These are phyloP conservation scores for Metarhizium brunneum DNA, from an alignment of 2,329 filamentous ascomycete species.

Conservation along the genomic window DNA sequence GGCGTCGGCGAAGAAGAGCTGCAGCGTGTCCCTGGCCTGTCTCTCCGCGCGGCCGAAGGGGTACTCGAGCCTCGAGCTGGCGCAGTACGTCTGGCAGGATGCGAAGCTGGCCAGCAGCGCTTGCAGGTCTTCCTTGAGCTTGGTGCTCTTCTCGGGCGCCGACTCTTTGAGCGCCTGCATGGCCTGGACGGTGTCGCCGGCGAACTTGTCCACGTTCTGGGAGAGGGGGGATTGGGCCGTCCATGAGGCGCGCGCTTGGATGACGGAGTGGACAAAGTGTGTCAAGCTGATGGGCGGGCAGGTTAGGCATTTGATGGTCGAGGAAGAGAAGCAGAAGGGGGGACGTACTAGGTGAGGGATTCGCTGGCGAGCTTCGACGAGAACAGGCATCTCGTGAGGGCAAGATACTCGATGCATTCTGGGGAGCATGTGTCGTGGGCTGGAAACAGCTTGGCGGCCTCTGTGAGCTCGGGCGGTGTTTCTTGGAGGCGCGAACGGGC, in stretches of 20 bases:
- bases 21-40: not conserved
- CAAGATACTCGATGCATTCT: constrained; percentile 18
- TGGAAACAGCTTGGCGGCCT: constrained; percentile 16
- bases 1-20: constrained; percentile 16
- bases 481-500: constrained; percentile 1
- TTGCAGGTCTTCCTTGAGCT: constrained; percentile 10
- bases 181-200: constrained; percentile 27
- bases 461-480: constrained; percentile 11
- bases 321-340: not conserved
- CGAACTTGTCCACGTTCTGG: constrained; percentile 15
- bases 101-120: constrained; percentile 13
- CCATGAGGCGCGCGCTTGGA: constrained; percentile 4
- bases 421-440: constrained; percentile 12
- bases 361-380: constrained; percentile 18
- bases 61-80: not conserved
- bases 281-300: not conserved
- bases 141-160: constrained; percentile 8
- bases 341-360: constrained; percentile 21
- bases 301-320: not conserved
- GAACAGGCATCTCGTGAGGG: constrained; percentile 25
- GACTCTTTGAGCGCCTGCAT: constrained; percentile 27
- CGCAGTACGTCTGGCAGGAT: constrained; percentile 12
- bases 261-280: constrained; percentile 10
- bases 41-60: constrained; percentile 1
- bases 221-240: not conserved